Conservation (phyloP, 371 early-diverging fungal genomes). For the Enterospora canceri region DNA sequence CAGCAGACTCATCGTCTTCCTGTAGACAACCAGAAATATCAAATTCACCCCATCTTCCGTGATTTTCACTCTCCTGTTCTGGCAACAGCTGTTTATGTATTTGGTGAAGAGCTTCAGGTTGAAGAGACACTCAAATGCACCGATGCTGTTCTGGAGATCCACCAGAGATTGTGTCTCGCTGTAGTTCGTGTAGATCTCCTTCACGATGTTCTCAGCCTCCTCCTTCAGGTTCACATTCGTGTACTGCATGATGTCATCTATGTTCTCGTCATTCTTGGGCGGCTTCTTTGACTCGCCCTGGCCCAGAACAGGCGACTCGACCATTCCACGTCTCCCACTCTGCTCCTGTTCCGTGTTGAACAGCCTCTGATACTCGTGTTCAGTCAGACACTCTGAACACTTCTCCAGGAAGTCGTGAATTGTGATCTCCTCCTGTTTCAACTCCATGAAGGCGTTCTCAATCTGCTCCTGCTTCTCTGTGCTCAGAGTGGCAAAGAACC, state of each 20-base stretch:
- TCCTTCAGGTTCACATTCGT: constrained; percentile 57
- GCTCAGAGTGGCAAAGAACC: neutral
- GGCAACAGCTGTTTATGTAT: constrained; percentile 42
- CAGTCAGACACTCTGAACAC: neutral
- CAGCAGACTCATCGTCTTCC: constrained; percentile 52
- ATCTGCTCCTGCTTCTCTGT: neutral
- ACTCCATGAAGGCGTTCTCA: neutral
- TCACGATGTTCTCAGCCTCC: constrained; percentile 51
- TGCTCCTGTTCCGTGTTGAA: neutral
- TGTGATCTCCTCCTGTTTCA: neutral
- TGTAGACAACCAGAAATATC: constrained; percentile 50
- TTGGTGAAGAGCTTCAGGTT: constrained; percentile 50
- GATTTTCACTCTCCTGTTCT: constrained; percentile 37
- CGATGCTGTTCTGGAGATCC: constrained; percentile 17
- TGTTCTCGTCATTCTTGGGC: constrained; percentile 36
- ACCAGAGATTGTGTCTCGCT: constrained; percentile 4
- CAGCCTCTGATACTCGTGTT: neutral
- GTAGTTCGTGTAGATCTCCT: constrained; percentile 26
- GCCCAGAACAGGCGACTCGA: neutral
- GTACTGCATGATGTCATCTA: constrained; percentile 57
- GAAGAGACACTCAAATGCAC: constrained; percentile 40
- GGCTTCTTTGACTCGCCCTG: constrained; percentile 17
- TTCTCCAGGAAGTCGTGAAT: neutral
- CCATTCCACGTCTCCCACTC: neutral
- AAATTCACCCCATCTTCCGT: constrained; percentile 37